phyloP scores from a whole-genome alignment of 495 filamentous ascomycete species.

The Neurospora africana region DNA sequence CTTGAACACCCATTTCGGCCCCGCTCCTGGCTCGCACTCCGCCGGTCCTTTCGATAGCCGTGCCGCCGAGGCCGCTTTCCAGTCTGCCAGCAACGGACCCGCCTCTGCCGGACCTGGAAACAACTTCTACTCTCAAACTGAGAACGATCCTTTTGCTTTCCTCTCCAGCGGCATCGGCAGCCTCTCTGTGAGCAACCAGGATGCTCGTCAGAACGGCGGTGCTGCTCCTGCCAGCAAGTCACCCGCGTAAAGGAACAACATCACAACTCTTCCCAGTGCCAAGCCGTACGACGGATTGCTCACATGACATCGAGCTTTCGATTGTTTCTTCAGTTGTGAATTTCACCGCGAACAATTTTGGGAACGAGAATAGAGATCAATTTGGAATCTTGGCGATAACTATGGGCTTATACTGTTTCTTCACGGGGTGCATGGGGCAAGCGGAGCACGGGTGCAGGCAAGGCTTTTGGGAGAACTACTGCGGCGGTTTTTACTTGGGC shows the following conservation, averaged over 20 bases:
- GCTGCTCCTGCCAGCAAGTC: slow-evolving; percentile 52
- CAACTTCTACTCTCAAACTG: slow-evolving; percentile 47
- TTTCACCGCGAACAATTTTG: slow-evolving; percentile 13
- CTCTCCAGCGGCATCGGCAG: slow-evolving; percentile 71
- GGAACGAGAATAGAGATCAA: slow-evolving; percentile 26
- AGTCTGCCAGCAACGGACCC: slow-evolving; percentile 67
- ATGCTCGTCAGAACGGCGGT: slow-evolving; percentile 68
- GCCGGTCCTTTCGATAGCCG: slow-evolving; percentile 88
- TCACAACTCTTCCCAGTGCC: background rate
- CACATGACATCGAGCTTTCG: slow-evolving; percentile 7
- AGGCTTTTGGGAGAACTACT: slow-evolving; percentile 22
- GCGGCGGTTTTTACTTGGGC: slow-evolving; percentile 11
- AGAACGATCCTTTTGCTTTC: slow-evolving; percentile 82
- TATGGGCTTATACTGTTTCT: slow-evolving; percentile 29
- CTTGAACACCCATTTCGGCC: slow-evolving; percentile 67
- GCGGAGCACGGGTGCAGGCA: slow-evolving; percentile 12
- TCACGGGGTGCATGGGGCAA: slow-evolving; percentile 6
- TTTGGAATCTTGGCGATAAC: slow-evolving; percentile 26
- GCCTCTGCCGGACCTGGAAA: slow-evolving; percentile 54
- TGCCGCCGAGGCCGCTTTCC: slow-evolving; percentile 83
- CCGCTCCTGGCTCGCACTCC: slow-evolving; percentile 62
- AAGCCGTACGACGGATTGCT: slow-evolving; percentile 7
- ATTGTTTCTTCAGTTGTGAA: slow-evolving; percentile 17
- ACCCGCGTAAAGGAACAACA: slow-evolving; percentile 37
- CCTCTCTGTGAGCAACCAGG: slow-evolving; percentile 73